Evolutionary conservation across 2,329 filamentous ascomycete species (phyloP).

Genomic region (Talaromyces sp.): DNA sequence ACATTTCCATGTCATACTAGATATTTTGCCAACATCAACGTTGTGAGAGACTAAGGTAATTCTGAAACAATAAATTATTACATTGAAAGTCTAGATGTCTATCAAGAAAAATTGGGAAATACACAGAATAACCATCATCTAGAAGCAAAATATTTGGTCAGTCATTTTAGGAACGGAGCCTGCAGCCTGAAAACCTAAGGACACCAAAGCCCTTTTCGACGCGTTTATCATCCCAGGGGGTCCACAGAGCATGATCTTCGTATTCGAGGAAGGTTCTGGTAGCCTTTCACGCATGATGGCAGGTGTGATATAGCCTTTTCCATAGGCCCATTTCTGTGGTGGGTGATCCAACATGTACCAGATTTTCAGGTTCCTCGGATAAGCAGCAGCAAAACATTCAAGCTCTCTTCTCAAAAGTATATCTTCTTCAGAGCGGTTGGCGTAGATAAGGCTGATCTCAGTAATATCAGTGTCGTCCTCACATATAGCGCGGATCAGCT

Average conservation of each 20-base stretch:
- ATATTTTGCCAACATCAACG: no score
- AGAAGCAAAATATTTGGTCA: slow-evolving; percentile 55
- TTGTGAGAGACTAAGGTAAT: no score
- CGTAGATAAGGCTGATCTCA: slow-evolving; percentile 53
- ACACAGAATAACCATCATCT: no score
- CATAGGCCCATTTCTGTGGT: slow-evolving; percentile 43
- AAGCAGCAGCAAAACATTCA: slow-evolving; percentile 47
- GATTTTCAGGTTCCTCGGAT: slow-evolving; percentile 51
- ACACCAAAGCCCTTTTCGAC: slow-evolving; percentile 46
- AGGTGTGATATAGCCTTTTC: slow-evolving; percentile 48
- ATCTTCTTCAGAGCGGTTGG: slow-evolving; percentile 54
- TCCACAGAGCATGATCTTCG: slow-evolving; percentile 56
- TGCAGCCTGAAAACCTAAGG: slow-evolving; percentile 49
- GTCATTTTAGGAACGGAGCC: slow-evolving; percentile 47
- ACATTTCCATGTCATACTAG: no score
- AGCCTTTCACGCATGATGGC: slow-evolving; percentile 48
- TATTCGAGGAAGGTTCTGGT: slow-evolving; percentile 41
- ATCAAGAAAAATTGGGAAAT: no score
- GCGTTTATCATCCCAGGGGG: slow-evolving; percentile 57
- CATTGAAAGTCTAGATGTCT: no score
- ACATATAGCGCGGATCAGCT: slow-evolving; percentile 59
- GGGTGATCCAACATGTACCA: slow-evolving; percentile 52
- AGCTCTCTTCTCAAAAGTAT: slow-evolving; percentile 55
- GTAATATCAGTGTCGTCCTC: slow-evolving; percentile 57
- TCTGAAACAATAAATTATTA: no score